phyloP scores from a whole-genome alignment of 768 basidiomycete genomes.

The Psilocybe azurescens region DNA sequence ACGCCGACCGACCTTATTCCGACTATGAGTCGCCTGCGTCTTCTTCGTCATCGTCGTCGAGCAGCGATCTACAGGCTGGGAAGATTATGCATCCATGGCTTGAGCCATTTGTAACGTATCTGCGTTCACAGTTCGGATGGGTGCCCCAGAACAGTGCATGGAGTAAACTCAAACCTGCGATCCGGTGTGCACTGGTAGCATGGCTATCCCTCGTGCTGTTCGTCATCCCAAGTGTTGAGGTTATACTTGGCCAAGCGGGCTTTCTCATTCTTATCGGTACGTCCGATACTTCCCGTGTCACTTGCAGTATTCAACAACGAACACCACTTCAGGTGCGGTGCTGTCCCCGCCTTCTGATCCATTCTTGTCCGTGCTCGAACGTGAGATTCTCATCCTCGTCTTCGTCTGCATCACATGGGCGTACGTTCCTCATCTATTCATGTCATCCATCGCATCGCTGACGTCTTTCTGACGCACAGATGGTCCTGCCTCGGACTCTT shows the following conservation, averaged over 20 bases:
- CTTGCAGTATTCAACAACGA: not conserved
- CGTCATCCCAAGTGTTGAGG: conserved; percentile 54
- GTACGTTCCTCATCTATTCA: conserved; percentile 42
- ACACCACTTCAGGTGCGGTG: conserved; percentile 52
- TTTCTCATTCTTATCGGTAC: conserved; percentile 70
- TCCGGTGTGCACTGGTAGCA: conserved; percentile 65
- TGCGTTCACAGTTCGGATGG: conserved; percentile 43
- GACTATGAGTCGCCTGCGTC: no score
- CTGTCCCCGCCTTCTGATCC: conserved; percentile 72
- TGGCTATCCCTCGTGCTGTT: conserved; percentile 68
- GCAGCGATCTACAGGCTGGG: not conserved
- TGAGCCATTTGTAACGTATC: not conserved
- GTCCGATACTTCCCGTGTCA: not conserved
- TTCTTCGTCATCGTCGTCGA: no score
- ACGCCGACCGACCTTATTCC: no score
- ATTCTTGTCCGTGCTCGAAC: conserved; percentile 70
- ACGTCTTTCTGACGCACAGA: conserved; percentile 35
- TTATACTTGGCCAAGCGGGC: conserved; percentile 63
- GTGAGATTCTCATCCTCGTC: conserved; percentile 58
- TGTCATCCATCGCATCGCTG: no score
- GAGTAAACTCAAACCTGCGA: conserved; percentile 64
- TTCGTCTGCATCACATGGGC: conserved; percentile 62
- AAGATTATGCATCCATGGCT: conserved; percentile 3
- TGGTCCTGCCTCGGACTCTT: conserved; percentile 73
- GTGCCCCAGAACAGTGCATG: conserved; percentile 60